Base-by-base conservation (phyloP, 192 early-diverging fungal genomes). In the Coemansia sp. region DNA sequence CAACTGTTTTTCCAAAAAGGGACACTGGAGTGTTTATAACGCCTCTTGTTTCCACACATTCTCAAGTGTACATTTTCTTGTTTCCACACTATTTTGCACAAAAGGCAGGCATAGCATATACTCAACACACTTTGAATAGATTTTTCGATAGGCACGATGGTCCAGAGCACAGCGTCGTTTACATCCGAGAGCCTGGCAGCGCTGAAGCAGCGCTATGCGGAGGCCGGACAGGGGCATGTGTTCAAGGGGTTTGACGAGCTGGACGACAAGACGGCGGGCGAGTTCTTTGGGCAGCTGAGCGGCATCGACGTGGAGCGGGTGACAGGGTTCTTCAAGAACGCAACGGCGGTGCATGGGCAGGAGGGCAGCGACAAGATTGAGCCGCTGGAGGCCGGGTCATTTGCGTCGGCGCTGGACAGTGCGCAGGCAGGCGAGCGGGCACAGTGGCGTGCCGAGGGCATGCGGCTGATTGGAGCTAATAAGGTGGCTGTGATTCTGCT, bases 401-500 rank as follows among this genome's bases (percentile, higher is more conserved):
- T 86, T 69, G 86, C 83, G n/a, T 89, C 89, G 52, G 82, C 84
- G 24, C 63, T 90, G 24, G 85, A 79, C 23, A 60, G 69, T 51
- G 67, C 86, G 23, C 58, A 79, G 19, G 58, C 80, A 6, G 82
- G 69, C 4, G 86, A 89, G 56, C 66, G 86, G 1, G 76, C 76
- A 17, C 73, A 73, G 38, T 96, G 95, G 94, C 73, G 86, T 48
- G 82, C 78, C 6, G 72, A 86, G 38, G 96, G 96, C 21, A 73
- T 97, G 70, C 64, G 79, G 38, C 72, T 87, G 61, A 97, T 98
- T 76, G 84, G 88, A 50, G 77, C 89, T 63, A 88, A 88, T 76
- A 93, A 95, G 82, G 94, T 97, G 27, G 95, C 86, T 5, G 96
- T 97, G 32, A 94, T 98, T 68, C 84, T 98, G 56, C 87, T 98